Conservation (phyloP, 306 rosid genomes). For the Cucumis hystrix region DNA sequence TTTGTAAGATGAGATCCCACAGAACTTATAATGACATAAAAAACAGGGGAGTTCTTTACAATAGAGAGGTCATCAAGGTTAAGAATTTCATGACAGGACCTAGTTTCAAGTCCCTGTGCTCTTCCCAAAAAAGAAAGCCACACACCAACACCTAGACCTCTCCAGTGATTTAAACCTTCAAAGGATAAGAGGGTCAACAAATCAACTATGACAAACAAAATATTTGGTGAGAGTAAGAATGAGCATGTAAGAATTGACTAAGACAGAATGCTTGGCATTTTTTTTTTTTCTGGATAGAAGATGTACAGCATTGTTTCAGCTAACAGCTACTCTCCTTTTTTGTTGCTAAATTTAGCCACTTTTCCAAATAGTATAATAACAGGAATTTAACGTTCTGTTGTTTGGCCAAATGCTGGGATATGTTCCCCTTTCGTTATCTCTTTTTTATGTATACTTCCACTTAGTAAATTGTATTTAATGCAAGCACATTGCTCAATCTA, state of each 20-base stretch:
- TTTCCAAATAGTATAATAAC: background rate
- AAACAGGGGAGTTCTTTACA: background rate
- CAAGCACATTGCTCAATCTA: background rate
- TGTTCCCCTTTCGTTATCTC: too few relatives aligned
- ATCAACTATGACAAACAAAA: background rate
- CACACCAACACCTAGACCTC: background rate
- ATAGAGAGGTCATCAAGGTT: background rate
- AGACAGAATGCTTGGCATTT: background rate
- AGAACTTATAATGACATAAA: background rate
- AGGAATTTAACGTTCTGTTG: too few relatives aligned
- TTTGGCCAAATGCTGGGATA: too few relatives aligned
- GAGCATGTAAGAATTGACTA: background rate
- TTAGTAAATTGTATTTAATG: too few relatives aligned
- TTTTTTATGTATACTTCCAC: too few relatives aligned
- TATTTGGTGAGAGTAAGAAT: background rate
- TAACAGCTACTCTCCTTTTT: background rate
- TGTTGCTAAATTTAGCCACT: background rate
- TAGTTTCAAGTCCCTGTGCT: background rate
- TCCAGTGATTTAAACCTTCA: background rate
- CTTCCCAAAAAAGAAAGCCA: background rate
- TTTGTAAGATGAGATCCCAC: background rate
- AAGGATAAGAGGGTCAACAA: background rate
- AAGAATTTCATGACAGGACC: background rate
- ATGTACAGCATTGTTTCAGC: background rate
- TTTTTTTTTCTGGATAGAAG: too few relatives aligned